A percentile compares a stretch with the other conserved stretches of the same genome.
Conservation (phyloP, 1,284 basidiomycete species). For the Apiotrichum sp. region DNA sequence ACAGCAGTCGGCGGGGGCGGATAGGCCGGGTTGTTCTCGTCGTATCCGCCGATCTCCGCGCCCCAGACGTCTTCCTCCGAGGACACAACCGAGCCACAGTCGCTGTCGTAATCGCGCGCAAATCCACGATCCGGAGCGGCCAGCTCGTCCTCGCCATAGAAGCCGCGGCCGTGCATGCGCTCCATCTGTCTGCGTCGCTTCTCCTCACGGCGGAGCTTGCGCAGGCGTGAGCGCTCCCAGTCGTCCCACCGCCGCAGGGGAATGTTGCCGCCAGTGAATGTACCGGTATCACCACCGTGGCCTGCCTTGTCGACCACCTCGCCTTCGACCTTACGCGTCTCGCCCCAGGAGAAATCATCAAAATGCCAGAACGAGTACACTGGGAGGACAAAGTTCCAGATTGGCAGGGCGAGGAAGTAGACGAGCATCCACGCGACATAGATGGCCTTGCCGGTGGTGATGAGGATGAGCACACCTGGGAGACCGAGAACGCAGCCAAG, state of each 20-base stretch:
- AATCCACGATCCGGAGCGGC: slow-evolving; percentile 35
- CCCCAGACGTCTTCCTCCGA: slow-evolving; percentile 93
- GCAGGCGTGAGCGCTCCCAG: slow-evolving; percentile 94
- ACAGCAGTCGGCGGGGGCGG: slow-evolving; percentile 77
- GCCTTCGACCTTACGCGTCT: slow-evolving; percentile 94
- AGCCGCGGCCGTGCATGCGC: slow-evolving; percentile 53
- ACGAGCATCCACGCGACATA: slow-evolving; percentile 98
- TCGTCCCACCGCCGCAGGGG: slow-evolving; percentile 97
- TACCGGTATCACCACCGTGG: slow-evolving; percentile 60
- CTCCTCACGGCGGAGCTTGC: slow-evolving; percentile 86
- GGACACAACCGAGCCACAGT: slow-evolving; percentile 66
- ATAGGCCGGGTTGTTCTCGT: slow-evolving; percentile 70
- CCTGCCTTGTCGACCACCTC: slow-evolving; percentile 58
- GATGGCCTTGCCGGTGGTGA: slow-evolving; percentile 89
- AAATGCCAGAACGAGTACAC: slow-evolving; percentile 99
- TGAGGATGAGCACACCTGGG: slow-evolving; percentile 83
- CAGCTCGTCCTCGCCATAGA: slow-evolving; percentile 46
- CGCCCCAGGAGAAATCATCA: slow-evolving; percentile 94
- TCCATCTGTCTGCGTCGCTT: slow-evolving; percentile 73
- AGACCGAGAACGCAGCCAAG: slow-evolving; percentile 87
- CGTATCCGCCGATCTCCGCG: slow-evolving; percentile 59
- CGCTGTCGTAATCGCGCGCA: slow-evolving; percentile 42
- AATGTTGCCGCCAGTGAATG: slow-evolving; percentile 58
- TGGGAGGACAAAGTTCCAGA: slow-evolving; percentile 93
- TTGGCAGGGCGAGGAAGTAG: slow-evolving; percentile 82